Evolutionary conservation across 2,329 filamentous ascomycete genomes (phyloP), one percentile per base, ranked within the genome.

Genomic region (Whalleya microplaca): DNA sequence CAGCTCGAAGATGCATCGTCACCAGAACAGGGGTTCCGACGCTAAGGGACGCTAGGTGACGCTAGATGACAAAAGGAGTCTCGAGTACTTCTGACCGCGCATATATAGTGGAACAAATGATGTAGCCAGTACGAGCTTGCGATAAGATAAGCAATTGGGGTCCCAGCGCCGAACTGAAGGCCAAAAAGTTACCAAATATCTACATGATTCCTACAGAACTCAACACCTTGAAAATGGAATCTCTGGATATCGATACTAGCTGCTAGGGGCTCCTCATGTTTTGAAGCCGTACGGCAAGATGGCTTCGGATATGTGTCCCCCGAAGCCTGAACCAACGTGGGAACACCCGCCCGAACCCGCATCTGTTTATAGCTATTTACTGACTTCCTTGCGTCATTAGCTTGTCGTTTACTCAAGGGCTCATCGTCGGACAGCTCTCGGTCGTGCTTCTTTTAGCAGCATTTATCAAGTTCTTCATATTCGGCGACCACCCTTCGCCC

Each of bases 391-490:
- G 12, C 10, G 21, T 44, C 23, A 32, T 21, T 69, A 94, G 91
- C 41, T 80, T 95, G 65, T 95, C 92, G 37, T 98, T 98, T 74
- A 96, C 92, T 0, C 92, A 96, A 72, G 95, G 95, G 23, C 89
- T 99, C 66, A 86, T 99, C 47, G 82, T 98, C 29, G 95, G 95
- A 48, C 95, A 99, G 74, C 82, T 99, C 49, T 96, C 92, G 1
- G 90, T 99, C 45, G 91, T 96, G 14, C 79, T 98, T 21, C 82
- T 99, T 41, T 86, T 99, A 59, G 93, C 92, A 63, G 91, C 90
- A 65, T 98, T 99, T 76, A 98, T 99, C 75, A 96, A 96, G 73
- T 99, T 97, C 84, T 99, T 99, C 84, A 98, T 99, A 71, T 98
- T 99, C 71, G 95, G 95, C 66, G 95, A 98, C 71, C 87, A 92